A percentile compares a stretch with the other conserved stretches of the same genome.
Conservation (phyloP, 192 early-diverging fungal genomes). For the Radiomyces spectabilis region DNA sequence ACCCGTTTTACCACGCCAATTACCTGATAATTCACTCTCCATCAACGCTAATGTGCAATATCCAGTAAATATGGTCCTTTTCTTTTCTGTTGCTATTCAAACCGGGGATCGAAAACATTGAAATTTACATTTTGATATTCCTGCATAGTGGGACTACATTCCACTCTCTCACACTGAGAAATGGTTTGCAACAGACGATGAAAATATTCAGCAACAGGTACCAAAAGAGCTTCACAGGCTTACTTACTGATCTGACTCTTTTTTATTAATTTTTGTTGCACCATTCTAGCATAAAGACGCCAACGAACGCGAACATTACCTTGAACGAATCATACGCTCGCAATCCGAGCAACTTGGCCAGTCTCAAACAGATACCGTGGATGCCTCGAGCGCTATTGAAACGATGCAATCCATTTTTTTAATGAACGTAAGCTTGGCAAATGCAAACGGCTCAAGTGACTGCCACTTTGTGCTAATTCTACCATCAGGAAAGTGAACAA, state of each 20-base stretch:
- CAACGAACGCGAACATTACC: background rate
- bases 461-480: background rate
- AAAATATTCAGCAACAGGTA: background rate
- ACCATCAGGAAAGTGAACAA: conserved; percentile 33
- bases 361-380: background rate
- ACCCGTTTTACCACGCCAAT: too few relatives aligned
- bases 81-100: too few relatives aligned
- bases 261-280: background rate
- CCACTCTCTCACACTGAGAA: background rate
- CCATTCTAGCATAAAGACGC: background rate
- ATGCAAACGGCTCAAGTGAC: background rate
- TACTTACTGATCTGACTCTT: background rate
- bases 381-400: background rate
- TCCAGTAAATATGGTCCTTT: too few relatives aligned
- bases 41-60: too few relatives aligned
- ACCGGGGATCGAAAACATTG: too few relatives aligned
- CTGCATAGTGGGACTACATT: conserved; percentile 1
- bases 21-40: too few relatives aligned
- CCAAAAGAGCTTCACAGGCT: background rate
- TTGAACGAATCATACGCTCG: background rate
- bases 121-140: too few relatives aligned
- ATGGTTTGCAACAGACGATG: background rate
- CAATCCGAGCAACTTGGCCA: background rate
- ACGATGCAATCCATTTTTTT: background rate
- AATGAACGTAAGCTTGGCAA: background rate